Evolutionary conservation across 306 rosid genomes (phyloP), one percentile per base, ranked within the genome.

Genomic region (Fragaria ananassa): DNA sequence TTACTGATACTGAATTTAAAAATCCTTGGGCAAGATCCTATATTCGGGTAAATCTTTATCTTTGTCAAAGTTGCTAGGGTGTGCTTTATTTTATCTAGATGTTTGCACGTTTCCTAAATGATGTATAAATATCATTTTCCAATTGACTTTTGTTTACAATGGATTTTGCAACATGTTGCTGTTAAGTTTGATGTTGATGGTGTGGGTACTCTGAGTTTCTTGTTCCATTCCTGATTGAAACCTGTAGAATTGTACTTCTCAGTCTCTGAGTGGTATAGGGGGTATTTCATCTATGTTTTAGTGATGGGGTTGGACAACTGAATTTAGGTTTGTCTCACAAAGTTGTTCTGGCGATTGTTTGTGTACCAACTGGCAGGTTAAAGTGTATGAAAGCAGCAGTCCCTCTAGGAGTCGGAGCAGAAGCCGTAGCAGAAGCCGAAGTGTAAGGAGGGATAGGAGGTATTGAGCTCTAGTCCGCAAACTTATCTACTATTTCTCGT

Each of bases 11-110:
- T 1, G 99, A 93, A 82, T 96, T 96, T 56, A 89, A 81, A 91
- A 96, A 96, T 85, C 99, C 99, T 45, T 96, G 99, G 99, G 96
- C 99, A 9, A 89, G 98, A 86, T 72, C 88, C 61, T 91, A 88
- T 78, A 93, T 96, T 69, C 88, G 93, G 96, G 99, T 96, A 92
- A 34, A 65, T 42, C 41, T 68, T 66, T 74, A 58, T 61, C 5
- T 27, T 80, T 80, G 4, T 1, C 14, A 13, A 53, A 63, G 27
- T 19, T 79, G 27, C 47, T 60, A 41, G 11, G 46, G 15, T 54
- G n/a, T 54, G 10, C 34, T 54, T 35, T 6, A 27, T 74, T 39
- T 64, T 29, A 50, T 63, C 1, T 14, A 14, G 4, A 39, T 39
- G n/a, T 51, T 60, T 46, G 25, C 58, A 45, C n/a, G 14, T 18